These are phyloP conservation scores for Aaosphaeria pasadenensis DNA, from an alignment of 2,329 filamentous ascomycete species.

Conservation along the genomic window DNA sequence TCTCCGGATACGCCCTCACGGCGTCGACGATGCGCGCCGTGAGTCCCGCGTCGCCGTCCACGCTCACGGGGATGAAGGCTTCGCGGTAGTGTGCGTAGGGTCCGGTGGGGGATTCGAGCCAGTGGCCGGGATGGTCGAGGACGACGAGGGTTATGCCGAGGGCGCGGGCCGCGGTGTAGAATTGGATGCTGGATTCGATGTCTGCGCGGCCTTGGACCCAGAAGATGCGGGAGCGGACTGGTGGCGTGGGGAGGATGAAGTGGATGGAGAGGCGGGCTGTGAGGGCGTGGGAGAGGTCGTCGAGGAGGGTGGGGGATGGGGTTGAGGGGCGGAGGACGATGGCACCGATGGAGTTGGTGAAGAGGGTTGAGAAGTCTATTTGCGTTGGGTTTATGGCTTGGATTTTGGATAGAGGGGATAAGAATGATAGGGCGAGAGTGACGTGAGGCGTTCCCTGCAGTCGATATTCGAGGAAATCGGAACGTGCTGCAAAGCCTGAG, in stretches of 20 bases:
- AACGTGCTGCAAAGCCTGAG: conserved; percentile 1
- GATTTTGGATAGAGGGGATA: conserved; percentile 4
- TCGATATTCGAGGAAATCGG: conserved; percentile 6
- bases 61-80: conserved; percentile 17
- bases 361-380: neutral
- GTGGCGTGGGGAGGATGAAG: conserved; percentile 7
- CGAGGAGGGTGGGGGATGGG: conserved; percentile 32
- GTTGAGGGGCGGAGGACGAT: conserved; percentile 37
- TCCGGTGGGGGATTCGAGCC: conserved; percentile 37
- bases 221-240: conserved; percentile 1
- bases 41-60: conserved; percentile 28
- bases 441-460: conserved; percentile 3
- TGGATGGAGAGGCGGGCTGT: conserved; percentile 14
- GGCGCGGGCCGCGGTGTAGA: conserved; percentile 25
- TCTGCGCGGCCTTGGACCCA: conserved; percentile 7
- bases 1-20: conserved; percentile 15
- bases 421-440: conserved; percentile 2
- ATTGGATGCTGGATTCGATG: conserved; percentile 18
- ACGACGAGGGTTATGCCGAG: conserved; percentile 39
- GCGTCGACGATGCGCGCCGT: conserved; percentile 3
- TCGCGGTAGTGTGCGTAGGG: conserved; percentile 15
- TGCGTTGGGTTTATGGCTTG: neutral
- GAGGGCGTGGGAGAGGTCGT: conserved; percentile 9
- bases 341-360: conserved; percentile 2
- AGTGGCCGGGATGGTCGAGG: conserved; percentile 38